A percentile compares a stretch with the other conserved stretches of the same genome.
phyloP scores from a whole-genome alignment of 2,329 filamentous ascomycete genomes.

The Leptographium radiaticola region DNA sequence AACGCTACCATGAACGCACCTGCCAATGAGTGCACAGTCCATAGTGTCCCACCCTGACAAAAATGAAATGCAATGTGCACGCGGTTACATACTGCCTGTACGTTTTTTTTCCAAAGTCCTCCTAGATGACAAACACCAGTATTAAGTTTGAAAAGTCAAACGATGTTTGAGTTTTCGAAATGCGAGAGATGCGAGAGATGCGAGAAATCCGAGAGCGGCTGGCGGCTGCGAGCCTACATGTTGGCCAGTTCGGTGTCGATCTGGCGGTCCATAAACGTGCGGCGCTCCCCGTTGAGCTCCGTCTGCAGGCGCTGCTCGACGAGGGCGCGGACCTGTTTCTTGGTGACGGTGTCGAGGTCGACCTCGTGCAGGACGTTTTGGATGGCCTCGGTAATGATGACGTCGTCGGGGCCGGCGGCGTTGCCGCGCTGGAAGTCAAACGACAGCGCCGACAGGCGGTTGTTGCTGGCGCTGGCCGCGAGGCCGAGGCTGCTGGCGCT shows the following conservation, averaged over 20 bases:
- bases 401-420: conserved; percentile 60
- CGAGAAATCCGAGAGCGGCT: too few relatives aligned
- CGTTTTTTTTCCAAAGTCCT: background rate
- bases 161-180: too few relatives aligned
- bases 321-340: conserved; percentile 87
- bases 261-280: conserved; percentile 78
- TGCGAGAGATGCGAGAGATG: too few relatives aligned
- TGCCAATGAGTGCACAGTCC: background rate
- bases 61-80: background rate
- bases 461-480: conserved; percentile 25
- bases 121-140: background rate
- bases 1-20: background rate
- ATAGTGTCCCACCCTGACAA: background rate
- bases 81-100: background rate
- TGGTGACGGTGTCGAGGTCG: conserved; percentile 92
- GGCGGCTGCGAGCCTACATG: too few relatives aligned
- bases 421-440: conserved; percentile 49
- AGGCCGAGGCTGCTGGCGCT: conserved; percentile 34
- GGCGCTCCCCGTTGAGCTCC: conserved; percentile 73
- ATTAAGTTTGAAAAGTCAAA: background rate
- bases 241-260: conserved; percentile 90
- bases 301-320: conserved; percentile 90
- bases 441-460: conserved; percentile 35
- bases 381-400: conserved; percentile 71
- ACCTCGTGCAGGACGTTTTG: conserved; percentile 73